phyloP scores from a whole-genome alignment of 352 stramenopile genomes.

The Pythium apleroticum region DNA sequence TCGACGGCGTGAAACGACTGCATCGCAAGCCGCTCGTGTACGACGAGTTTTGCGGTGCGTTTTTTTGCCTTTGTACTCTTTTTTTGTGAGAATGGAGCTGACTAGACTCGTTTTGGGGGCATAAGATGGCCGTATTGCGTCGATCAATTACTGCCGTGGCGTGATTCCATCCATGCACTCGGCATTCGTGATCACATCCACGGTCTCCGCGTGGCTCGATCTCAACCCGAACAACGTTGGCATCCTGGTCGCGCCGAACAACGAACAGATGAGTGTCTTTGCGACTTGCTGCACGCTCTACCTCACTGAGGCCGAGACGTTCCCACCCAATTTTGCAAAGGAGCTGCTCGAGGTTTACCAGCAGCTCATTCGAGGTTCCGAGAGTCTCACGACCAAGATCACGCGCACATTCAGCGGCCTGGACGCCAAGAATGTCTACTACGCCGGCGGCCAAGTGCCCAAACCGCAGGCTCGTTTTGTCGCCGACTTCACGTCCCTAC shows the following conservation, averaged over 20 bases:
- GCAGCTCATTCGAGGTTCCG: constrained; percentile 69
- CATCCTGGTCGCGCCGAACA: constrained; percentile 80
- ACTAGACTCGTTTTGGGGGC: not conserved
- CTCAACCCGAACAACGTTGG: constrained; percentile 73
- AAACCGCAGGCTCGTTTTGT: constrained; percentile 80
- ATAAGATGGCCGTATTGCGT: constrained; percentile 77
- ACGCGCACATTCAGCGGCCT: constrained; percentile 74
- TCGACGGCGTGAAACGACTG: constrained; percentile 79
- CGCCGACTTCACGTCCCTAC: constrained; percentile 69
- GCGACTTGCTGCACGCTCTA: constrained; percentile 86
- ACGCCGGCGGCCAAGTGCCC: constrained; percentile 58
- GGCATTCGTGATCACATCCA: constrained; percentile 80
- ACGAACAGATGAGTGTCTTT: constrained; percentile 88
- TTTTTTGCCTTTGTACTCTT: not conserved
- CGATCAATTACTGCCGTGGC: constrained; percentile 72
- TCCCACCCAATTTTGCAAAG: constrained; percentile 67
- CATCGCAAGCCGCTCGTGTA: constrained; percentile 82
- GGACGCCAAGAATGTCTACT: constrained; percentile 68
- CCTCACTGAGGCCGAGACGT: constrained; percentile 59
- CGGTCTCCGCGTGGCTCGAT: constrained; percentile 80
- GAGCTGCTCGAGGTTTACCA: constrained; percentile 78
- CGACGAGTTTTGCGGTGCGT: constrained; percentile 84
- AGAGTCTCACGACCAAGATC: constrained; percentile 75
- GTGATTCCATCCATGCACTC: constrained; percentile 83
- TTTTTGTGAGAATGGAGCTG: not conserved